Percentiles rank a stretch among this genome's conserved stretches.
Evolutionary conservation across 2,329 filamentous ascomycete genomes (phyloP).

Genomic region (Cadophora malorum): DNA sequence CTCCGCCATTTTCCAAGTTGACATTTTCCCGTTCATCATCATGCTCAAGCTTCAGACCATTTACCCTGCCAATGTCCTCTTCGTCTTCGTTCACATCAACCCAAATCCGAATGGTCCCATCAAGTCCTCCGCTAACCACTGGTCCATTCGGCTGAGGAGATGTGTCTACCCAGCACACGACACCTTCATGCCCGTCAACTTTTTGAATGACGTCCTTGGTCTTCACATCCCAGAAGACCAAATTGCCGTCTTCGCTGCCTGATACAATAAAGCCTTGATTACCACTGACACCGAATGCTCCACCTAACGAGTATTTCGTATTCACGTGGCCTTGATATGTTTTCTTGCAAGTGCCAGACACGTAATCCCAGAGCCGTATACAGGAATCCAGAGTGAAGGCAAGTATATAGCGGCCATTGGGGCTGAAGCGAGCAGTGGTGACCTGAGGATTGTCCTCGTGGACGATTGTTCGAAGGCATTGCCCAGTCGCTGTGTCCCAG

Average conservation of each 20-base stretch:
- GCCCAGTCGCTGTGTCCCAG: constrained; percentile 94
- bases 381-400: constrained; percentile 92
- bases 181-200: constrained; percentile 59
- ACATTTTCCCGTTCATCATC: constrained; percentile 28
- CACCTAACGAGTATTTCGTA: constrained; percentile 80
- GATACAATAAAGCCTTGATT: constrained; percentile 70
- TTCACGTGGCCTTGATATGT: constrained; percentile 96
- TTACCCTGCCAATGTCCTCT: constrained; percentile 27
- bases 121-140: constrained; percentile 67
- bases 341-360: constrained; percentile 89
- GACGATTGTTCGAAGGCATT: constrained; percentile 92
- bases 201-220: constrained; percentile 83
- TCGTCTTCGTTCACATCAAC: constrained; percentile 49
- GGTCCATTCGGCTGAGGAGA: constrained; percentile 56
- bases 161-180: constrained; percentile 72
- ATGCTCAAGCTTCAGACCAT: constrained; percentile 30
- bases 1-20: constrained; percentile 33
- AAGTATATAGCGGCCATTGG: constrained; percentile 91
- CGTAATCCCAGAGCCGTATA: constrained; percentile 93
- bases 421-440: constrained; percentile 87
- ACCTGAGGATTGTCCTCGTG: constrained; percentile 96
- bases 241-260: constrained; percentile 85
- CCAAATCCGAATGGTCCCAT: constrained; percentile 68
- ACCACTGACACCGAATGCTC: constrained; percentile 77
- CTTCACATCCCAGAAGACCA: constrained; percentile 89